Evolutionary conservation across 306 rosid genomes (phyloP).

Genomic region (Myrica gale): DNA sequence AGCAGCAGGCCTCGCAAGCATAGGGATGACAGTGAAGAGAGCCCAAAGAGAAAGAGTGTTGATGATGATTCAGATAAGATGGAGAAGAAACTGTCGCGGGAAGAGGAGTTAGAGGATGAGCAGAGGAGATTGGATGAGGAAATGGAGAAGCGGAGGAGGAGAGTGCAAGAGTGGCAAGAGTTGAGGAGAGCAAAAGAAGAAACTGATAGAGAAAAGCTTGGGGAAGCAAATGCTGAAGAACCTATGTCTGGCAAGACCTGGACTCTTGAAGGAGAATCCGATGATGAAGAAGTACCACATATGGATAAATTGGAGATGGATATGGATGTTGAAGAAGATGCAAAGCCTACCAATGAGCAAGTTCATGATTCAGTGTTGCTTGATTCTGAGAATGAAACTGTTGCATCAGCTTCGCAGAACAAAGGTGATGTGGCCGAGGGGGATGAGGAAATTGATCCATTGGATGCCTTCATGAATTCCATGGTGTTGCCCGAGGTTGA

Average conservation of each 20-base stretch:
- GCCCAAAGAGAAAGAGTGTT: slow-evolving; percentile 52
- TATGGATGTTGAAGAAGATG: slow-evolving; percentile 60
- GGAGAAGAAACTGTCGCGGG: slow-evolving; percentile 52
- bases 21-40: slow-evolving; percentile 47
- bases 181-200: slow-evolving; percentile 80
- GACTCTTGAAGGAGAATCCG: slow-evolving; percentile 97
- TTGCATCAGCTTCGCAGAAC: slow-evolving; percentile 41
- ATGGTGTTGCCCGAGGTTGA: slow-evolving; percentile 90
- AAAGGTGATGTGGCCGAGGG: slow-evolving; percentile 38
- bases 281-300: slow-evolving; percentile 69
- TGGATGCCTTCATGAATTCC: slow-evolving; percentile 92
- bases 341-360: slow-evolving; percentile 37
- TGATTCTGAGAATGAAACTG: slow-evolving; percentile 46
- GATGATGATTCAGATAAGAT: slow-evolving; percentile 49
- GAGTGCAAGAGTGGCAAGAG: slow-evolving; percentile 98
- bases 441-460: slow-evolving; percentile 76
- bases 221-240: slow-evolving; percentile 56
- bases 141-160: slow-evolving; percentile 91
- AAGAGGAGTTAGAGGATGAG: slow-evolving; percentile 82
- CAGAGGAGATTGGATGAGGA: slow-evolving; percentile 80
- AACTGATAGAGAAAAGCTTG: slow-evolving; percentile 65
- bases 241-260: slow-evolving; percentile 71
- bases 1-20: slow-evolving; percentile 47
- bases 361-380: slow-evolving; percentile 32
- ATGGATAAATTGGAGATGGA: slow-evolving; percentile 46